A percentile compares a stretch with the other conserved stretches of the same genome.
These are phyloP conservation scores for Wickerhamomyces alni DNA, from an alignment of 805 yeast genomes.

Conservation along the genomic window DNA sequence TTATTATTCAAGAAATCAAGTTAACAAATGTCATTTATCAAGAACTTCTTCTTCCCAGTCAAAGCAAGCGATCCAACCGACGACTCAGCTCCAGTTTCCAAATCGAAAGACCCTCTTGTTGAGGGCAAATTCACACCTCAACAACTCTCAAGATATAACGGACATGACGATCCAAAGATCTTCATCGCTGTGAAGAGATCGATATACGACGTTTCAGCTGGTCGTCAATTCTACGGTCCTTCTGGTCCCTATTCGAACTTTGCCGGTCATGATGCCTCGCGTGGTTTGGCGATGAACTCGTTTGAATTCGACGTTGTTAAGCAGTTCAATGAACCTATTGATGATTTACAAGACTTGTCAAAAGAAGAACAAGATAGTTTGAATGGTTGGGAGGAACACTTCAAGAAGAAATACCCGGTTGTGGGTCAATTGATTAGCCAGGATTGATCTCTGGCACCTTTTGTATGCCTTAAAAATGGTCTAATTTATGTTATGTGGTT, in stretches of 20 bases:
- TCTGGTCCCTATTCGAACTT: constrained; percentile 92
- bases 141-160: constrained; percentile 70
- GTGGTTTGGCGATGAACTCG: constrained; percentile 86
- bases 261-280: constrained; percentile 93
- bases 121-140: constrained; percentile 62
- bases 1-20: too few relatives aligned
- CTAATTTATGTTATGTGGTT: not conserved
- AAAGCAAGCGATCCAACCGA: constrained; percentile 19
- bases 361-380: constrained; percentile 59
- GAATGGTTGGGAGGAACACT: constrained; percentile 81
- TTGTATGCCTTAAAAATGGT: not conserved
- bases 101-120: constrained; percentile 30
- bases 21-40: constrained; percentile 25
- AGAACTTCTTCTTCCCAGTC: constrained; percentile 22
- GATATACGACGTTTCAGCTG: constrained; percentile 77
- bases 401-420: constrained; percentile 71
- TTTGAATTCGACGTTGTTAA: constrained; percentile 67
- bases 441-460: too few relatives aligned
- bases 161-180: constrained; percentile 73
- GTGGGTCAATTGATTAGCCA: constrained; percentile 65
- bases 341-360: constrained; percentile 55
- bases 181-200: constrained; percentile 80
- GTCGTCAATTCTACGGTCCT: constrained; percentile 88
- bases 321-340: constrained; percentile 73
- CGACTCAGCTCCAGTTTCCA: constrained; percentile 5